Conservation (phyloP, 805 yeast genomes). For the Starmerella powellii region DNA sequence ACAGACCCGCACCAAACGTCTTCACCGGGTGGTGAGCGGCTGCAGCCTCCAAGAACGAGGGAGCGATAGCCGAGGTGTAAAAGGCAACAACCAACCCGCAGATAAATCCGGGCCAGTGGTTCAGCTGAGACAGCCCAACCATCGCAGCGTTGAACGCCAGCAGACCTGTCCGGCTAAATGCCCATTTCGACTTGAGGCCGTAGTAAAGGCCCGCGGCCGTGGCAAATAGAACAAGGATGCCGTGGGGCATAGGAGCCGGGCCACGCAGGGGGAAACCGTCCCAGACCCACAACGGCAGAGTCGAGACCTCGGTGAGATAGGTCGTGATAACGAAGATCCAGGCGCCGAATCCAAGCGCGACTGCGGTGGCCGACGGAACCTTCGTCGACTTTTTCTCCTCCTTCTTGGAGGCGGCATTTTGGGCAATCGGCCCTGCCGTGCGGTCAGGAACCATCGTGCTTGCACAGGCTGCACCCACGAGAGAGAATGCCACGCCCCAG, state of each 20-base stretch:
- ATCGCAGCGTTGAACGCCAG: slow-evolving; percentile 41
- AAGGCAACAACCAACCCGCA: slow-evolving; percentile 57
- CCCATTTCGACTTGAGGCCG: slow-evolving; percentile 31
- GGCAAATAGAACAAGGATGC: slow-evolving; percentile 47
- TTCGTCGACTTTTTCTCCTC: slow-evolving; percentile 3
- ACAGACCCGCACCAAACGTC: slow-evolving; percentile 31
- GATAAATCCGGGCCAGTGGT: slow-evolving; percentile 59
- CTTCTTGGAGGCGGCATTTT: neutral
- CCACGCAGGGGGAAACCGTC: slow-evolving; percentile 81
- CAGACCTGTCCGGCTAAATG: slow-evolving; percentile 30
- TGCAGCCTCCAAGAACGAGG: slow-evolving; percentile 47
- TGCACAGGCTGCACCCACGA: slow-evolving; percentile 52
- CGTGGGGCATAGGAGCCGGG: slow-evolving; percentile 80
- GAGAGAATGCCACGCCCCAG: slow-evolving; percentile 53
- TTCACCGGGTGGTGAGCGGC: slow-evolving; percentile 44
- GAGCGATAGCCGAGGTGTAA: slow-evolving; percentile 51
- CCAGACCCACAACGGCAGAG: slow-evolving; percentile 92
- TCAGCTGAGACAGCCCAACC: slow-evolving; percentile 37
- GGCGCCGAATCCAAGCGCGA: slow-evolving; percentile 61
- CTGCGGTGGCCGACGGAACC: slow-evolving; percentile 32
- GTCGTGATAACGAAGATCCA: slow-evolving; percentile 61
- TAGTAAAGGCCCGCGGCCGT: slow-evolving; percentile 46
- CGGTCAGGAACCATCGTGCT: slow-evolving; percentile 18
- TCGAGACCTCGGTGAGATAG: slow-evolving; percentile 69
- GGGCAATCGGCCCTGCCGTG: neutral